Evolutionary conservation across 495 filamentous ascomycete genomes (phyloP).

Genomic region (Tuber melanosporum): DNA sequence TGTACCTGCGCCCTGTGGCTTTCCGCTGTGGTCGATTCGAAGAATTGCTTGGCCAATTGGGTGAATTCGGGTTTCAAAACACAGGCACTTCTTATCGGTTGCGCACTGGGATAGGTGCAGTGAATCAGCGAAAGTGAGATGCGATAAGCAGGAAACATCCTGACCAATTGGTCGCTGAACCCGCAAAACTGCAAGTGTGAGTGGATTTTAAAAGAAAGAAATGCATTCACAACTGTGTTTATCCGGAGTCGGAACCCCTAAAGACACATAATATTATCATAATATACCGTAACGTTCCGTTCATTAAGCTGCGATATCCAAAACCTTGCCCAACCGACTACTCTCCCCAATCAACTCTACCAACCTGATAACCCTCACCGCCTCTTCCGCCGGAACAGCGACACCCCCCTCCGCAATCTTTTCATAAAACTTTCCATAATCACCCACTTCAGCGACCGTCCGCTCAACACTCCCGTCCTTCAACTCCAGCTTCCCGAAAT

Average conservation of each 20-base stretch:
- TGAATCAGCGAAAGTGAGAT: background rate
- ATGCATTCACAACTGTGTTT: background rate
- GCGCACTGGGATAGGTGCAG: background rate
- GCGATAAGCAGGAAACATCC: background rate
- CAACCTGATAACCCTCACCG: constrained; percentile 63
- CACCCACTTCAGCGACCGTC: constrained; percentile 47
- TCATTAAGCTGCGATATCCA: constrained; percentile 40
- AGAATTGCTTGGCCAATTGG: background rate
- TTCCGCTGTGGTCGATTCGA: background rate
- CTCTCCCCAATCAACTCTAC: constrained; percentile 69
- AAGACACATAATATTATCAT: background rate
- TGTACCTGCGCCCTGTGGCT: background rate
- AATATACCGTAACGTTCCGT: background rate
- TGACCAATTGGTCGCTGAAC: background rate
- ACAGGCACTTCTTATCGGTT: background rate
- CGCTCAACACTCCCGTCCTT: constrained; percentile 44
- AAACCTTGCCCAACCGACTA: constrained; percentile 56
- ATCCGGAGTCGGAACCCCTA: background rate
- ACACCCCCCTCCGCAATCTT: constrained; percentile 58
- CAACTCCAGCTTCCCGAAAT: constrained; percentile 46
- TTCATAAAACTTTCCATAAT: constrained; percentile 67
- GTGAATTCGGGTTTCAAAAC: background rate
- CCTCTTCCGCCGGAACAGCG: constrained; percentile 66
- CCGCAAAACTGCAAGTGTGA: background rate
- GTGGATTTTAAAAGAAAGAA: background rate